phyloP scores from a whole-genome alignment of 2,329 filamentous ascomycete species.

The Zarea fungicola region DNA sequence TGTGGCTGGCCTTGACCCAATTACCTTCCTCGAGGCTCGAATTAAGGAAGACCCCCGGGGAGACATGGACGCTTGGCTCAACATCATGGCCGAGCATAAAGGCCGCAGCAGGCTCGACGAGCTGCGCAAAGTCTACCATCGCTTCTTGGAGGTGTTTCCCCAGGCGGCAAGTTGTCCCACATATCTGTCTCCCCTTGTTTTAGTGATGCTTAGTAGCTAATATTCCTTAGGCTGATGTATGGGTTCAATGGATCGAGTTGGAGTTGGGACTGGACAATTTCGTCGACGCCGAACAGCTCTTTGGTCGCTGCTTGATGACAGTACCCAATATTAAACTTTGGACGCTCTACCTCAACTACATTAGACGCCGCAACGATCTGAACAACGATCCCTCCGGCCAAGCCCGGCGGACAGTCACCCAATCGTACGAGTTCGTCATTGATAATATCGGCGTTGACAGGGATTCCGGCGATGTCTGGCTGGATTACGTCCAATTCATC shows the following conservation, averaged over 20 bases:
- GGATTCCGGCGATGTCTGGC: slow-evolving; percentile 85
- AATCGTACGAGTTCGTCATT: slow-evolving; percentile 89
- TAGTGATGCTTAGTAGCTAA: slow-evolving; percentile 35
- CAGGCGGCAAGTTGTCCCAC: slow-evolving; percentile 89
- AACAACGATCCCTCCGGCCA: slow-evolving; percentile 68
- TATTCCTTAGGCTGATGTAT: slow-evolving; percentile 72
- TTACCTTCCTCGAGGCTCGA: slow-evolving; percentile 81
- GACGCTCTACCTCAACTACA: slow-evolving; percentile 92
- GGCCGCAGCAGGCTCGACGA: slow-evolving; percentile 78
- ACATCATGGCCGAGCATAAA: slow-evolving; percentile 78
- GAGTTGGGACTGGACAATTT: slow-evolving; percentile 85
- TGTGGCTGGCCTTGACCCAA: slow-evolving; percentile 55
- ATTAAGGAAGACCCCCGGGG: slow-evolving; percentile 89
- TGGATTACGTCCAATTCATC: slow-evolving; percentile 91
- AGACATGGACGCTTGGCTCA: slow-evolving; percentile 87
- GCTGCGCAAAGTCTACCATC: slow-evolving; percentile 72
- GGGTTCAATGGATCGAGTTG: slow-evolving; percentile 84
- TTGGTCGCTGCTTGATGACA: slow-evolving; percentile 70
- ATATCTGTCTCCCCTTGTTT: too few species aligned
- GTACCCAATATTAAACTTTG: slow-evolving; percentile 83
- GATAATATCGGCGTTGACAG: slow-evolving; percentile 86
- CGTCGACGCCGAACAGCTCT: slow-evolving; percentile 73
- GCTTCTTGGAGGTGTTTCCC: slow-evolving; percentile 84
- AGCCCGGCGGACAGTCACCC: slow-evolving; percentile 72
- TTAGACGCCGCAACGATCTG: slow-evolving; percentile 84